A percentile compares a stretch with the other conserved stretches of the same genome.
Evolutionary conservation across 148 eudicot genomes (phyloP).

Genomic region (Amaranthus palmeri): DNA sequence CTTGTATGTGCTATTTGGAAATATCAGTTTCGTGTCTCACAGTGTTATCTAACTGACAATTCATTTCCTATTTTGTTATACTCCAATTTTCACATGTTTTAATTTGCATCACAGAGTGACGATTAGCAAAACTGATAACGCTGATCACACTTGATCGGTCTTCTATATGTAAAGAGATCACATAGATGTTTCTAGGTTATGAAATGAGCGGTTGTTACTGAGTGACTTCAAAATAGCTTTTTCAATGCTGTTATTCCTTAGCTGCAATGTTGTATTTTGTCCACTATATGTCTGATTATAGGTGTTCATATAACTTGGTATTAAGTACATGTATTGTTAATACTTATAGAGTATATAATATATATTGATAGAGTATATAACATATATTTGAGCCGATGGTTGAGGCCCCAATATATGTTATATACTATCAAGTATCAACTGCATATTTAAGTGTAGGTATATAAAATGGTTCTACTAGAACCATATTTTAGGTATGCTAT

Average conservation of each 20-base stretch:
- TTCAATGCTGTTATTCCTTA: background rate
- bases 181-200: background rate
- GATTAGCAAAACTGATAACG: too few relatives aligned
- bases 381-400: too few relatives aligned
- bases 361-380: too few relatives aligned
- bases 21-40: background rate
- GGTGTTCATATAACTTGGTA: too few relatives aligned
- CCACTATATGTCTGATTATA: background rate
- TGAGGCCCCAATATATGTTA: too few relatives aligned
- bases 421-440: too few relatives aligned
- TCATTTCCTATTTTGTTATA: too few relatives aligned
- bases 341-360: too few relatives aligned
- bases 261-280: background rate
- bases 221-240: background rate
- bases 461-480: background rate
- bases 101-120: too few relatives aligned
- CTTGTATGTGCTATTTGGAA: background rate
- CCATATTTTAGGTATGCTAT: background rate
- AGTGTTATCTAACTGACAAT: background rate
- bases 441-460: too few relatives aligned
- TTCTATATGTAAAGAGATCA: background rate
- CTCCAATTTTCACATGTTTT: too few relatives aligned
- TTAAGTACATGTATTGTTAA: too few relatives aligned
- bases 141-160: background rate
- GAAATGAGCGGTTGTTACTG: background rate